Evolutionary conservation across 2,329 filamentous ascomycete genomes (phyloP).

Genomic region (Kalaharituber pfeilii): DNA sequence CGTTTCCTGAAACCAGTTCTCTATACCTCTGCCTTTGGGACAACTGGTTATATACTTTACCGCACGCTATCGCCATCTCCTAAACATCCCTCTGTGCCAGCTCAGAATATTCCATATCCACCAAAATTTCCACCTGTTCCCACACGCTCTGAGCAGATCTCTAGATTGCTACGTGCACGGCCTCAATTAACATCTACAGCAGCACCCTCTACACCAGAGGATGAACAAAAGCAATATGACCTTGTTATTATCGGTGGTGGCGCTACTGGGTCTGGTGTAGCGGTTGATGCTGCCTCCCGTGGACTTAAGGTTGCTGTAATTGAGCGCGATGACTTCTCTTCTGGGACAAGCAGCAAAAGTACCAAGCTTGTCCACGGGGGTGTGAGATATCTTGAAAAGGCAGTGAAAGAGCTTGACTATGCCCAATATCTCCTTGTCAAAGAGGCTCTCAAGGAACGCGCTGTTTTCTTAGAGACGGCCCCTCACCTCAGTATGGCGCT

Average conservation of each 20-base stretch:
- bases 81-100: not conserved
- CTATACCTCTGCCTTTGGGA: not conserved
- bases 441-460: slow-evolving; percentile 55
- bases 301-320: slow-evolving; percentile 55
- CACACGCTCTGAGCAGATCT: slow-evolving; percentile 14
- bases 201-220: not conserved
- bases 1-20: not conserved
- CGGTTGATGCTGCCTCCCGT: slow-evolving; percentile 52
- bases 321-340: slow-evolving; percentile 56
- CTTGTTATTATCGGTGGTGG: slow-evolving; percentile 54
- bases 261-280: slow-evolving; percentile 53
- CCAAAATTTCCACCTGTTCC: slow-evolving; percentile 15
- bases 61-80: not conserved
- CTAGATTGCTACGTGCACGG: slow-evolving; percentile 11
- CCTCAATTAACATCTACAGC: too few species aligned
- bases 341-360: slow-evolving; percentile 57
- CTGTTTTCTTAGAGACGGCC: slow-evolving; percentile 57
- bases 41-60: not conserved
- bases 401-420: slow-evolving; percentile 58
- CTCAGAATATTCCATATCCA: not conserved
- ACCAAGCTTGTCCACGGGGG: slow-evolving; percentile 64
- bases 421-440: slow-evolving; percentile 53
- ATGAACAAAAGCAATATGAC: slow-evolving; percentile 38
- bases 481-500: slow-evolving; percentile 58
- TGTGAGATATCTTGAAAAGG: slow-evolving; percentile 58